Base-by-base conservation (phyloP, 768 basidiomycete species). In the Tephrocybe sp. region DNA sequence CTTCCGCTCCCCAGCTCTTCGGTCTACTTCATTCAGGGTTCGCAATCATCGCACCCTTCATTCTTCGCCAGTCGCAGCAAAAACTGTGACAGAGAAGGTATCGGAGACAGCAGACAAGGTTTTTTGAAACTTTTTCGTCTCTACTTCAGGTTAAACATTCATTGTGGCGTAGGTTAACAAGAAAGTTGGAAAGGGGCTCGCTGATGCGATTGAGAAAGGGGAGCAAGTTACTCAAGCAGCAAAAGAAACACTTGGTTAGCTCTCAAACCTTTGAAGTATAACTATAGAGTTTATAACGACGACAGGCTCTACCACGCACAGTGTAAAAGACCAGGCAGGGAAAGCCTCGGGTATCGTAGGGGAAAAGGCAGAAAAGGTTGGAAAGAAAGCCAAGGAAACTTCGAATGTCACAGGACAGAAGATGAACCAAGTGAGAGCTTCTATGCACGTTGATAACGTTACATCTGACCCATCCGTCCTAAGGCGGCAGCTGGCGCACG, bases 121-220 rank as follows among this genome's bases (percentile, higher is more conserved):
- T 20, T 12, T 60, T 45, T 10, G n/a, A 19, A 5, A 43, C 6
- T 10, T 3, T 20, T 39, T n/a, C 2, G 10, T 1, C 19, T 1
- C 19, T 5, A 19, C 7, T 17, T 20, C 14, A n/a, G 9, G 2
- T 6, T 23, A n/a, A 36, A 3, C 12, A 34, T 17, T 11, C 33
- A n/a, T 22, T 9, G 13, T 6, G n/a, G 40, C 5, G 5, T 39
- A 78, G 76, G 68, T 77, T 0, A 78, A 75, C 51, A 72, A 70
- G 56, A 72, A 69, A 14, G 60, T 78, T 9, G 75, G 77, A 5
- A 65, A 75, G 53, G 69, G 70, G 2, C 59, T 79, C 12, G 77
- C 77, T 11, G 70, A 68, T 23, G 77, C 76, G 1, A 72, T 80
- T 42, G 77, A 77, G 19, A 71, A 62, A 12, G 77, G 78, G 0